phyloP scores from a whole-genome alignment of 1,284 basidiomycete genomes.

The Phylloboletellus chloephorus region DNA sequence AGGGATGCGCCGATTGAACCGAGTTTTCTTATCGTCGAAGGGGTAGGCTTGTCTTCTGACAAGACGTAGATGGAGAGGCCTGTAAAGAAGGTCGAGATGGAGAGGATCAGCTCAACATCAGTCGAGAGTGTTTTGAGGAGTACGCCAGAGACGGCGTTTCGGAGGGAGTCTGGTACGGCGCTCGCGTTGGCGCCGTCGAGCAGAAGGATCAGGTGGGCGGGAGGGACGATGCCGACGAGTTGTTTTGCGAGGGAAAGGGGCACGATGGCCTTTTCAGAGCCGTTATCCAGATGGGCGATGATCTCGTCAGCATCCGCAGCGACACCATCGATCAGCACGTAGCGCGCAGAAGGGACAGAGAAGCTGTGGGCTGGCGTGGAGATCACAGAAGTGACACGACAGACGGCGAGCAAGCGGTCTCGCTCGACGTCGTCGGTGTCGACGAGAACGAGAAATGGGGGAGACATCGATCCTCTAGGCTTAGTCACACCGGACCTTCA shows the following conservation, averaged over 20 bases:
- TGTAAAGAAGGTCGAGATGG: constrained; percentile 69
- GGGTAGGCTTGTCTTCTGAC: constrained; percentile 48
- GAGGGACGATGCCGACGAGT: constrained; percentile 63
- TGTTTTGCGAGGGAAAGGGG: constrained; percentile 61
- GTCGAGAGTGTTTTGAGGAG: constrained; percentile 66
- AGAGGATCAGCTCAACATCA: constrained; percentile 66
- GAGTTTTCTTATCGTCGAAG: constrained; percentile 52
- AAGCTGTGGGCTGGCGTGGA: constrained; percentile 37
- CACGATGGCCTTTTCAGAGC: constrained; percentile 74
- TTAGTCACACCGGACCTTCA: too few species aligned
- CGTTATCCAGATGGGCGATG: constrained; percentile 65
- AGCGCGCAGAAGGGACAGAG: constrained; percentile 34
- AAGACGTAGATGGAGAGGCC: constrained; percentile 61
- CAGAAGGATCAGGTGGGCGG: constrained; percentile 68
- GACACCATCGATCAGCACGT: constrained; percentile 53
- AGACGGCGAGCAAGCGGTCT: constrained; percentile 55
- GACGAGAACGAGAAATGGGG: constrained; percentile 56
- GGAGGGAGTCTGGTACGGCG: constrained; percentile 68
- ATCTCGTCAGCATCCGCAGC: constrained; percentile 52
- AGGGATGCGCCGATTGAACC: constrained; percentile 56
- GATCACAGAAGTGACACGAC: constrained; percentile 74
- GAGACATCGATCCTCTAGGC: constrained; percentile 19
- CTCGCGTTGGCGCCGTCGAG: constrained; percentile 68
- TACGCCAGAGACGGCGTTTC: constrained; percentile 70
- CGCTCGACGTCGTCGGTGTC: constrained; percentile 38